A percentile compares a stretch with the other conserved stretches of the same genome.
Evolutionary conservation across 129 eudicot species (phyloP).

Genomic region (Sambucus nigra): DNA sequence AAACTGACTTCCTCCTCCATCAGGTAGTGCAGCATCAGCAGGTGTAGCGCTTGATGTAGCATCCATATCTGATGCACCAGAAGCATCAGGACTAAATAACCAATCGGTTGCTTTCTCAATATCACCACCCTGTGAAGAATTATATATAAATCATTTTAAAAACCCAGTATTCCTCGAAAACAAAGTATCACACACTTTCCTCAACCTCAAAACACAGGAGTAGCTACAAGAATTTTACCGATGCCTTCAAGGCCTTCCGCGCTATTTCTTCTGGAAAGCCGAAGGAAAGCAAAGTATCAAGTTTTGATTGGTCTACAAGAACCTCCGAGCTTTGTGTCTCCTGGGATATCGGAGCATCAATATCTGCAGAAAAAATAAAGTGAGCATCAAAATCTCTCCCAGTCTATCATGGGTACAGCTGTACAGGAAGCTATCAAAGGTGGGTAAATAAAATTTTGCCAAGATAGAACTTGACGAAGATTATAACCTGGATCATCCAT

Average conservation of each 20-base stretch:
- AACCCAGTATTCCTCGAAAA: not conserved
- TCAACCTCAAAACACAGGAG: not conserved
- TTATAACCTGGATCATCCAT: constrained; percentile 78
- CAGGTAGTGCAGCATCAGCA: constrained; percentile 55
- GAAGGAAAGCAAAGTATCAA: constrained; percentile 65
- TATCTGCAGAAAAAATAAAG: constrained; percentile 33
- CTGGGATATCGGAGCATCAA: constrained; percentile 70
- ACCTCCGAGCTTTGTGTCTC: constrained; percentile 27
- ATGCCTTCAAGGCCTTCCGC: constrained; percentile 67
- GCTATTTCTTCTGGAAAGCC: constrained; percentile 85
- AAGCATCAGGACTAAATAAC: constrained; percentile 55
- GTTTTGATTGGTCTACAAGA: constrained; percentile 52
- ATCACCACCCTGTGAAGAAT: constrained; percentile 62
- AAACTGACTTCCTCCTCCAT: constrained; percentile 89
- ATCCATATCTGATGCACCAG: constrained; percentile 56
- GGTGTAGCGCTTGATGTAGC: constrained; percentile 48
- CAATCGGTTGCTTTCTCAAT: constrained; percentile 91
- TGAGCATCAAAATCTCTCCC: not conserved
- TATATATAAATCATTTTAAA: not conserved
- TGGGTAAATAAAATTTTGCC: not conserved
- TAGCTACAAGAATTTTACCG: constrained; percentile 32
- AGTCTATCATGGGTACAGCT: not conserved
- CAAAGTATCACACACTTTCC: not conserved
- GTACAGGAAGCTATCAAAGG: not conserved
- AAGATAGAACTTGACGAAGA: not conserved